A percentile compares a stretch with the other conserved stretches of the same genome.
Evolutionary conservation across 176 grass and related monocot genomes (phyloP).

Genomic region (Raddia distichophylla): DNA sequence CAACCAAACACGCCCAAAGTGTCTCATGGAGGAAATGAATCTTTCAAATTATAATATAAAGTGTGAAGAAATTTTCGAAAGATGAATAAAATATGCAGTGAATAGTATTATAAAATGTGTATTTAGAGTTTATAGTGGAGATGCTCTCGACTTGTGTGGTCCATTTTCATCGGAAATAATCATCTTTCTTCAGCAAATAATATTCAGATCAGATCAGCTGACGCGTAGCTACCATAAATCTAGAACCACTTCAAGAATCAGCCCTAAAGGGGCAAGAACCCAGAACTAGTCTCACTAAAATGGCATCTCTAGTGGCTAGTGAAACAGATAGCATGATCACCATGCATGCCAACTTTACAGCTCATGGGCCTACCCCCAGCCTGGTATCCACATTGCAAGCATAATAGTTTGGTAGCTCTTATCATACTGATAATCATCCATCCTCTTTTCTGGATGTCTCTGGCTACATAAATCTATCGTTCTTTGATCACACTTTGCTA

Average conservation of each 20-base stretch:
- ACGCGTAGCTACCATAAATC: neutral
- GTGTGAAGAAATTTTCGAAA: too few relatives aligned
- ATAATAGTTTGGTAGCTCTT: slow-evolving; percentile 9
- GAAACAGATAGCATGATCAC: slow-evolving; percentile 5
- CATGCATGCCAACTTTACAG: slow-evolving; percentile 32
- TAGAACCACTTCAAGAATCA: neutral
- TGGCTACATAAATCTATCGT: neutral
- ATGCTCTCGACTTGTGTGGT: too few relatives aligned
- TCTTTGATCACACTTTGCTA: neutral
- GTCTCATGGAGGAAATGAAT: too few relatives aligned
- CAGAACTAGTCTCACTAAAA: neutral
- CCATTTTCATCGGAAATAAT: neutral
- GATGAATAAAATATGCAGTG: too few relatives aligned
- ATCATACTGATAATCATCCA: slow-evolving; percentile 10
- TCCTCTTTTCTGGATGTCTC: neutral
- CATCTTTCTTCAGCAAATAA: neutral
- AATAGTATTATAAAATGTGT: too few relatives aligned
- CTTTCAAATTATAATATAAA: too few relatives aligned
- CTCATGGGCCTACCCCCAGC: slow-evolving; percentile 35
- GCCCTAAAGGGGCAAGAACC: neutral
- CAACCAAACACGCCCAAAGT: too few relatives aligned
- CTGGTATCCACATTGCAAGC: slow-evolving; percentile 29
- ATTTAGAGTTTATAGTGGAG: too few relatives aligned
- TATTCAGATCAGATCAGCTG: neutral
- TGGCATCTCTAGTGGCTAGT: neutral